Conservation (phyloP, 2,329 filamentous ascomycete genomes). For the Botrytis elliptica region DNA sequence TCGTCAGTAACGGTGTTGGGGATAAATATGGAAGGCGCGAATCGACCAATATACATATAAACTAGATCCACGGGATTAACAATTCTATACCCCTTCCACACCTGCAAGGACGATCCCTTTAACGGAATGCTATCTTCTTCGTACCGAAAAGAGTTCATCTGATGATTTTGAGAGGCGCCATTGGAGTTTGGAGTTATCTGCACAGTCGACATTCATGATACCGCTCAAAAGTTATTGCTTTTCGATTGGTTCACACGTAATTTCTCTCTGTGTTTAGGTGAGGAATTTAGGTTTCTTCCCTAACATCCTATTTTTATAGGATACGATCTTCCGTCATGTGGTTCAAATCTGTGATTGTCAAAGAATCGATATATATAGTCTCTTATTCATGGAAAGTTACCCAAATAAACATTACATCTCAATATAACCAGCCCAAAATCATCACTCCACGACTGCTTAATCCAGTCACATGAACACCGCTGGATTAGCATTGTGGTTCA, state of each 20-base stretch:
- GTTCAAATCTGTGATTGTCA: neutral
- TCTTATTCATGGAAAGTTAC: neutral
- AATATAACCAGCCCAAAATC: neutral
- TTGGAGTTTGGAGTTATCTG: neutral
- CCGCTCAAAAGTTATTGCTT: neutral
- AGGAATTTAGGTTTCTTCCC: too few species aligned
- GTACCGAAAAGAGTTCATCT: neutral
- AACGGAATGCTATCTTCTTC: neutral
- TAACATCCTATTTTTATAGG: too few species aligned
- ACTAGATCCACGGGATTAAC: too few species aligned
- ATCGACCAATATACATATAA: too few species aligned
- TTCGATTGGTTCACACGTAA: neutral
- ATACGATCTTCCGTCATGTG: neutral
- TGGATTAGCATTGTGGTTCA: neutral
- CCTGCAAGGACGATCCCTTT: neutral
- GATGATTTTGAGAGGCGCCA: neutral
- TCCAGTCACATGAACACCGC: neutral
- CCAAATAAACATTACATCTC: neutral
- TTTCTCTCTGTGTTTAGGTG: too few species aligned
- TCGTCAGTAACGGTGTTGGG: neutral
- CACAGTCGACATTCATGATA: neutral
- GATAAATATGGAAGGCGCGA: too few species aligned
- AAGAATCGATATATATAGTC: neutral
- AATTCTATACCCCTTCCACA: too few species aligned
- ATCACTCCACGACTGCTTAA: neutral